Percentiles rank a stretch among this genome's conserved stretches.
Conservation (phyloP, 352 stramenopile species). For the Phytophthora boehmeriae region DNA sequence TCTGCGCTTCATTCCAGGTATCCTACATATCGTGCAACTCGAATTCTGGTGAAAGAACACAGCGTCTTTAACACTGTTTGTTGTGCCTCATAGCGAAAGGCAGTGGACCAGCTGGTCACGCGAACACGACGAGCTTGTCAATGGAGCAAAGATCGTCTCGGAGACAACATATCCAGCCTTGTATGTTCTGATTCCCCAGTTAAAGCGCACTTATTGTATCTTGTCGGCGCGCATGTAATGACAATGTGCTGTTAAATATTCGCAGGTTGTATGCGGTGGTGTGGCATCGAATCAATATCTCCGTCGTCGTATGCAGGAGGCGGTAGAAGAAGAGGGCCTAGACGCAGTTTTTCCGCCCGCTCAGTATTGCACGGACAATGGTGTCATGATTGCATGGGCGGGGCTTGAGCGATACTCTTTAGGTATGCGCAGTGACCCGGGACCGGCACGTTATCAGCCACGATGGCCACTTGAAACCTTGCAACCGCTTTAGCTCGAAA, state of each 20-base stretch:
- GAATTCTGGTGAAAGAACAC: not conserved
- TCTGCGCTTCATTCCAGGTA: slow-evolving; percentile 95
- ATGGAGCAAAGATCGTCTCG: slow-evolving; percentile 68
- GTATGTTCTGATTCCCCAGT: slow-evolving; percentile 46
- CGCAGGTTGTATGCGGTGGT: slow-evolving; percentile 94
- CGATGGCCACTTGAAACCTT: slow-evolving; percentile 80
- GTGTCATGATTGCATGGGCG: slow-evolving; percentile 96
- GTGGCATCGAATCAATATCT: slow-evolving; percentile 98
- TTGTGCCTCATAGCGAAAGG: slow-evolving; percentile 36
- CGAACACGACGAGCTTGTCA: slow-evolving; percentile 90
- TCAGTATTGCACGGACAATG: slow-evolving; percentile 98
- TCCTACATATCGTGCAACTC: no score
- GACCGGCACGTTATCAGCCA: slow-evolving; percentile 63
- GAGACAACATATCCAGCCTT: slow-evolving; percentile 62
- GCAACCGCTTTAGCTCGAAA: slow-evolving; percentile 37
- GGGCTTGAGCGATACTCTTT: slow-evolving; percentile 72
- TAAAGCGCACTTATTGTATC: not conserved
- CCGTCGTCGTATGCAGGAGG: slow-evolving; percentile 77
- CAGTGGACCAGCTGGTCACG: slow-evolving; percentile 63
- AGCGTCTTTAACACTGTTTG: not conserved
- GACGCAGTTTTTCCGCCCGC: slow-evolving; percentile 57
- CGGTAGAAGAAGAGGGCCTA: slow-evolving; percentile 57
- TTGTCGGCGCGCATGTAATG: not conserved
- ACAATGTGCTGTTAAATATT: slow-evolving; percentile 3
- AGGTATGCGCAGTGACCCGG: slow-evolving; percentile 63